A percentile compares a stretch with the other conserved stretches of the same genome.
These are phyloP conservation scores for Ustilago shanxiensis DNA, from an alignment of 1,284 basidiomycete species.

Conservation along the genomic window DNA sequence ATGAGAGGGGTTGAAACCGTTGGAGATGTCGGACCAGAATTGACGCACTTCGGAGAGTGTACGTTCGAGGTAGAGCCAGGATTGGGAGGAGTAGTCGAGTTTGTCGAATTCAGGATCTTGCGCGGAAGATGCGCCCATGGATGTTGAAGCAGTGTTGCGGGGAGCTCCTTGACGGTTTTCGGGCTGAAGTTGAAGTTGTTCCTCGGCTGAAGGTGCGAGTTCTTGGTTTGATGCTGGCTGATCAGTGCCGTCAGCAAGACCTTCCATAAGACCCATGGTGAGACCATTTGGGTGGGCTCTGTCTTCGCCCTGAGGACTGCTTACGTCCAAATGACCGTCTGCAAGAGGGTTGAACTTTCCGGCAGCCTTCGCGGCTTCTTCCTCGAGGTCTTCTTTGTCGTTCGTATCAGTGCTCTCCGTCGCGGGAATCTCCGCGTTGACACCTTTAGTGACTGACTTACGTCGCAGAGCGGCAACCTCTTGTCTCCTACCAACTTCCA, in stretches of 20 bases:
- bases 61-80: constrained; percentile 41
- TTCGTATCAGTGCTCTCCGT: neutral
- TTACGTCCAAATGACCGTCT: constrained; percentile 9
- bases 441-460: neutral
- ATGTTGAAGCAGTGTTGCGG: constrained; percentile 6
- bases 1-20: constrained; percentile 46
- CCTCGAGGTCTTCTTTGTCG: constrained; percentile 1
- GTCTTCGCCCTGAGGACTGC: constrained; percentile 16
- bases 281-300: constrained; percentile 27
- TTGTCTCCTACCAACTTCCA: constrained; percentile 31
- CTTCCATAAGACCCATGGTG: constrained; percentile 40
- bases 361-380: neutral
- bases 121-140: neutral
- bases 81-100: constrained; percentile 31
- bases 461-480: constrained; percentile 15
- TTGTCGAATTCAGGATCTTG: constrained; percentile 14
- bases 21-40: constrained; percentile 61
- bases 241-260: constrained; percentile 19
- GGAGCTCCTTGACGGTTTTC: constrained; percentile 35
- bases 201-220: constrained; percentile 1
- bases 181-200: constrained; percentile 34
- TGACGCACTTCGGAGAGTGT: constrained; percentile 50
- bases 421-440: neutral
- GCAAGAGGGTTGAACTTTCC: neutral
- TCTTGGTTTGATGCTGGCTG: neutral